Evolutionary conservation across 768 basidiomycete genomes (phyloP).

Genomic region (Suillus alpinus): DNA sequence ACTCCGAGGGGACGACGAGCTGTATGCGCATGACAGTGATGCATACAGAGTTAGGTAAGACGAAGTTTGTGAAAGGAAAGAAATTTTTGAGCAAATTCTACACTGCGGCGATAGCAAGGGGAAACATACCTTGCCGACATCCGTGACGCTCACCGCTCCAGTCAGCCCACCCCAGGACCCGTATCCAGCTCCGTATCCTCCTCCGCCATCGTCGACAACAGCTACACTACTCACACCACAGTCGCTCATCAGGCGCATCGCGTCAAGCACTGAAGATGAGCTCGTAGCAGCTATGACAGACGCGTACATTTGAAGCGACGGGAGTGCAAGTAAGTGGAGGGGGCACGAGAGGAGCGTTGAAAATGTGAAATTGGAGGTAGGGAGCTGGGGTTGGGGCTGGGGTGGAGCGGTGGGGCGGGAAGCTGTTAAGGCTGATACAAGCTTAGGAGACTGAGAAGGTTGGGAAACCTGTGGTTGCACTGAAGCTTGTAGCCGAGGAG

Average conservation of each 20-base stretch:
- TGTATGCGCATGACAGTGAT: slow-evolving; percentile 22
- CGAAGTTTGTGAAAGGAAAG: neutral
- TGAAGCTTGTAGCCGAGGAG: slow-evolving; percentile 2
- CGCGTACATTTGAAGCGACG: slow-evolving; percentile 60
- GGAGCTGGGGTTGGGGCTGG: slow-evolving; percentile 5
- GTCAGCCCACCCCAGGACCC: slow-evolving; percentile 46
- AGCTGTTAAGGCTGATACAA: neutral
- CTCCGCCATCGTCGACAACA: slow-evolving; percentile 59
- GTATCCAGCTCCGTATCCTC: slow-evolving; percentile 2
- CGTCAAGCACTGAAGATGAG: slow-evolving; percentile 64
- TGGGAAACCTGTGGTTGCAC: slow-evolving; percentile 1
- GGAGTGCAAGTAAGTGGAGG: slow-evolving; percentile 54
- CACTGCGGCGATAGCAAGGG: too few species aligned
- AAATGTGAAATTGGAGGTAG: slow-evolving; percentile 35
- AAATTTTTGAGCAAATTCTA: neutral
- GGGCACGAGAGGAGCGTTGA: slow-evolving; percentile 50
- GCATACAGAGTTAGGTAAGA: neutral
- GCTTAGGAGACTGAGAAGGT: neutral
- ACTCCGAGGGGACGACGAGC: slow-evolving; percentile 79
- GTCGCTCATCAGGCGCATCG: slow-evolving; percentile 85
- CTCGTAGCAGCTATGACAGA: slow-evolving; percentile 65
- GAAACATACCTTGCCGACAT: slow-evolving; percentile 64
- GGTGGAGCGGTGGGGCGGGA: neutral
- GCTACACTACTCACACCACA: slow-evolving; percentile 83
- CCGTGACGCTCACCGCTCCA: slow-evolving; percentile 81